Evolutionary conservation across 805 yeast species (phyloP).

Genomic region (Cephaloascus fragrans): DNA sequence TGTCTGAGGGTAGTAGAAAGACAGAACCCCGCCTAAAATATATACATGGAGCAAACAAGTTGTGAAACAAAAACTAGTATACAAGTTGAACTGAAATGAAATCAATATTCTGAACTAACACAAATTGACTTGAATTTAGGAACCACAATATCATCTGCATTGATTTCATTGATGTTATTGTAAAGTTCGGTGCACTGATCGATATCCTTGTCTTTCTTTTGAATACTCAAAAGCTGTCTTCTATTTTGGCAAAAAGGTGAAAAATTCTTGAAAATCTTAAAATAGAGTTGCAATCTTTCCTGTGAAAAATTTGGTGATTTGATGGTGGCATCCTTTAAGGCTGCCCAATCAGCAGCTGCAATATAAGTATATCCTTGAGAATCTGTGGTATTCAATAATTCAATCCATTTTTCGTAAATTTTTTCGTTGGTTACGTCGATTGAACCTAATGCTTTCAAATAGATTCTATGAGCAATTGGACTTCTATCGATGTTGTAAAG

Average conservation of each 20-base stretch:
- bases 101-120: too few species aligned
- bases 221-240: slow-evolving; percentile 34
- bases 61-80: too few species aligned
- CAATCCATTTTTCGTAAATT: slow-evolving; percentile 49
- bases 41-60: too few species aligned
- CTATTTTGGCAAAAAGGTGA: slow-evolving; percentile 37
- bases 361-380: slow-evolving; percentile 47
- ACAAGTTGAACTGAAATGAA: too few species aligned
- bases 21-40: too few species aligned
- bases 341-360: slow-evolving; percentile 82
- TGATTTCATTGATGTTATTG: too few species aligned
- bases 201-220: too few species aligned
- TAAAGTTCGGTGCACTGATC: too few species aligned
- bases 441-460: slow-evolving; percentile 63
- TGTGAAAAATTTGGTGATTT: slow-evolving; percentile 26
- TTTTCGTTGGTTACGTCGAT: slow-evolving; percentile 44
- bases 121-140: slow-evolving; percentile 27
- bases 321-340: slow-evolving; percentile 69
- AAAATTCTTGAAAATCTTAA: slow-evolving; percentile 42
- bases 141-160: slow-evolving; percentile 26
- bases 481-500: slow-evolving; percentile 50
- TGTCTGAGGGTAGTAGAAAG: too few species aligned
- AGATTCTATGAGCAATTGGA: slow-evolving; percentile 62
- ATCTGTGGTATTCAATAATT: slow-evolving; percentile 34
- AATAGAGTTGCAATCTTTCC: slow-evolving; percentile 43